These are phyloP conservation scores for Fusarium sp. DNA, from an alignment of 2,329 filamentous ascomycete genomes.

Conservation along the genomic window DNA sequence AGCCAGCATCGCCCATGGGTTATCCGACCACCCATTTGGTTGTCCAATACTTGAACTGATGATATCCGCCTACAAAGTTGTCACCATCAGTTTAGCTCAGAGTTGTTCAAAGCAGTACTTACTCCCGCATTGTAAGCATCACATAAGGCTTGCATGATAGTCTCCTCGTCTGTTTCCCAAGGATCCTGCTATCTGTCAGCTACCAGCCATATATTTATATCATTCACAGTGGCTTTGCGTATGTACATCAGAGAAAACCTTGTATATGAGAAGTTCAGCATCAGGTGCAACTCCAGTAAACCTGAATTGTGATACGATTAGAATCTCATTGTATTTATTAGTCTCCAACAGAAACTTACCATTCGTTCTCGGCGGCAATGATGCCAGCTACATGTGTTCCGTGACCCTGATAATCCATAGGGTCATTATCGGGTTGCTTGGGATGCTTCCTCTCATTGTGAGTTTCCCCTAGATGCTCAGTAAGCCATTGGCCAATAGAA, in stretches of 20 bases:
- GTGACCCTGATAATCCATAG: constrained; percentile 54
- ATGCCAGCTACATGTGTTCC: constrained; percentile 63
- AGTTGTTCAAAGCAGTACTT: constrained; percentile 3
- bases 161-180: constrained; percentile 52
- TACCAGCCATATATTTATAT: neutral
- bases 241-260: constrained; percentile 57
- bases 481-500: constrained; percentile 17
- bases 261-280: constrained; percentile 60
- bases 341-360: constrained; percentile 31
- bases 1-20: constrained; percentile 59
- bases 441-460: constrained; percentile 49
- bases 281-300: constrained; percentile 62
- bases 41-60: constrained; percentile 59
- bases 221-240: neutral
- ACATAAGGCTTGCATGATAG: constrained; percentile 55
- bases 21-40: constrained; percentile 56
- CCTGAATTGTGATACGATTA: constrained; percentile 44
- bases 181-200: constrained; percentile 38
- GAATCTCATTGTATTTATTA: neutral
- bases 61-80: constrained; percentile 54
- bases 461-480: constrained; percentile 46
- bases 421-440: constrained; percentile 53
- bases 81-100: constrained; percentile 1
- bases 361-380: constrained; percentile 60
- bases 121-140: constrained; percentile 55